Percentiles rank a stretch among this genome's conserved stretches.
These are phyloP conservation scores for Yamadazyma kanchanaburiensis DNA, from an alignment of 1,139 yeast genomes.

Conservation along the genomic window DNA sequence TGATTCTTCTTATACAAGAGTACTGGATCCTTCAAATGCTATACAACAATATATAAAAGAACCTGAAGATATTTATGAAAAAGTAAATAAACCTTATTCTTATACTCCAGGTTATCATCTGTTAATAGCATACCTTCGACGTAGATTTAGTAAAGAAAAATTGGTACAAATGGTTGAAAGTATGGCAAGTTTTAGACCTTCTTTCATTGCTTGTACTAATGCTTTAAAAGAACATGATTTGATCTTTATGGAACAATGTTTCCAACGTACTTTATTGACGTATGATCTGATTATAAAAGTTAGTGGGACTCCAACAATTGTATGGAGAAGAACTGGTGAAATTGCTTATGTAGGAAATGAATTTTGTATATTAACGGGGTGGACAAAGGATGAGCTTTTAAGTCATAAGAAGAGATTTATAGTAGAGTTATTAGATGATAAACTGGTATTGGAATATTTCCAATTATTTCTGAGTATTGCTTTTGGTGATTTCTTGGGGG, in stretches of 20 bases:
- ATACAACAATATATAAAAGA: conserved; percentile 42
- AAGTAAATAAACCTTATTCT: conserved; percentile 71
- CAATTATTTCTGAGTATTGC: conserved; percentile 82
- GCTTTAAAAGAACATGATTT: conserved; percentile 86
- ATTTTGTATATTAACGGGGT: conserved; percentile 85
- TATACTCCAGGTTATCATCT: conserved; percentile 91
- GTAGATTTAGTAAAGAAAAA: conserved; percentile 66
- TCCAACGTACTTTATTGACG: conserved; percentile 85
- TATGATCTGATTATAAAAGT: conserved; percentile 81
- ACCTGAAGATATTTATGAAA: conserved; percentile 78
- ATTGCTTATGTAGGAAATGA: conserved; percentile 93
- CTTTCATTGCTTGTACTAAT: conserved; percentile 89
- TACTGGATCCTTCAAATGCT: conserved; percentile 16
- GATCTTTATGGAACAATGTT: conserved; percentile 94
- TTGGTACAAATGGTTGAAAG: conserved; percentile 82
- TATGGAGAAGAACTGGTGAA: conserved; percentile 95
- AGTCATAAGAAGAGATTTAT: conserved; percentile 57
- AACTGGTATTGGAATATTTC: conserved; percentile 83
- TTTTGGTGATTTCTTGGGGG: conserved; percentile 87
- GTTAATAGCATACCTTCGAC: conserved; percentile 67
- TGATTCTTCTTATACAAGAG: conserved; percentile 24
- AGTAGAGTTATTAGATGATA: conserved; percentile 87
- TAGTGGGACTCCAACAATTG: conserved; percentile 91
- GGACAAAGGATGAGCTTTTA: conserved; percentile 71
- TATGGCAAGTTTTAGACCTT: conserved; percentile 87